phyloP scores from a whole-genome alignment of 495 filamentous ascomycete species.

The Talaromyces liani region DNA sequence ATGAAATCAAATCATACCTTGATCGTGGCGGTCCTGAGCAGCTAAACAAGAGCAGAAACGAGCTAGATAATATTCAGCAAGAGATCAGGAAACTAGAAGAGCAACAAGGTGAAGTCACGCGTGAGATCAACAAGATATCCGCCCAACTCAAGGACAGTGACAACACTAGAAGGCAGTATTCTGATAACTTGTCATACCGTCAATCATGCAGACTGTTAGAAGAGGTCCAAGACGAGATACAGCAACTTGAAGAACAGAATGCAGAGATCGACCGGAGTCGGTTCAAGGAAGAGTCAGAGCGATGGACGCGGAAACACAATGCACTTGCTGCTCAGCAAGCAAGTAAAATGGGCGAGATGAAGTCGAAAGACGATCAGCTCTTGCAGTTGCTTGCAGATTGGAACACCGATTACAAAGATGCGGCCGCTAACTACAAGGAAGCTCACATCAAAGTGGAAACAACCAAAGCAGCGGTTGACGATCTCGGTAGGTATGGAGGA shows the following conservation, averaged over 20 bases:
- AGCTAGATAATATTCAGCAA: conserved; percentile 58
- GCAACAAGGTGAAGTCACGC: conserved; percentile 58
- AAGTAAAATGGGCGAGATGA: conserved; percentile 63
- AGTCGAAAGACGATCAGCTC: conserved; percentile 74
- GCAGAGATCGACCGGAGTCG: conserved; percentile 73
- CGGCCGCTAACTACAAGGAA: conserved; percentile 76
- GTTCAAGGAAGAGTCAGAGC: conserved; percentile 60
- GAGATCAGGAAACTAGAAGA: conserved; percentile 57
- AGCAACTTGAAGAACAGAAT: conserved; percentile 69
- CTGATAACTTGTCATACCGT: conserved; percentile 80
- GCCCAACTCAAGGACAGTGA: conserved; percentile 69
- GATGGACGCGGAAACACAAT: conserved; percentile 53
- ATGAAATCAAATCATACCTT: conserved; percentile 74
- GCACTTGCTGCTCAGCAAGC: conserved; percentile 53
- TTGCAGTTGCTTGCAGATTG: conserved; percentile 63
- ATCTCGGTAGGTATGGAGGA: conserved; percentile 68
- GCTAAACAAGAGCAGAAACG: conserved; percentile 59
- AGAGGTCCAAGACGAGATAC: conserved; percentile 59
- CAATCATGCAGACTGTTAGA: conserved; percentile 61
- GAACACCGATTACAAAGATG: conserved; percentile 79
- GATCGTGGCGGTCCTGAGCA: conserved; percentile 65
- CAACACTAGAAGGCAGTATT: conserved; percentile 71
- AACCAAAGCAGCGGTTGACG: conserved; percentile 86
- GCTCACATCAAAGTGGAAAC: conserved; percentile 85
- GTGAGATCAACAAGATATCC: conserved; percentile 68